Evolutionary conservation across 2,329 filamentous ascomycete genomes (phyloP).

Genomic region (Ophiostoma tasmaniense): DNA sequence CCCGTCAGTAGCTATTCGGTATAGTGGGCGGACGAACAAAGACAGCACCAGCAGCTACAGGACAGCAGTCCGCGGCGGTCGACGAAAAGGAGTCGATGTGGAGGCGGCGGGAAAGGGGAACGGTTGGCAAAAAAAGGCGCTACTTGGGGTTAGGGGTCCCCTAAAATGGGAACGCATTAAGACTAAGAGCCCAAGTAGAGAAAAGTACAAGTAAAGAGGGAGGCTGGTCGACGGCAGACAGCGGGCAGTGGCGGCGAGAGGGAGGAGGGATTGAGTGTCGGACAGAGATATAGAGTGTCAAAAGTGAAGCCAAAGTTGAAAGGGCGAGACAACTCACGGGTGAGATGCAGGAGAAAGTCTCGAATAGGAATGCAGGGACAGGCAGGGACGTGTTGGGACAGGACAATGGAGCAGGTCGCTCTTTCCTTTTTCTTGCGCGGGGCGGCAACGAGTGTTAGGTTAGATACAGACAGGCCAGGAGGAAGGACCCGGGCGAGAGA

Average conservation of each 20-base stretch:
- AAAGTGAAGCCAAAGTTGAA: neutral
- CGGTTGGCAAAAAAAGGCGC: conserved; percentile 16
- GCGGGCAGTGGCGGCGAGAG: neutral
- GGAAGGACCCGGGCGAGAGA: neutral
- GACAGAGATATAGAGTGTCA: neutral
- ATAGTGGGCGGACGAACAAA: neutral
- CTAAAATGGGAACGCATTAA: conserved; percentile 20
- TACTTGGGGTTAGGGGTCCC: conserved; percentile 20
- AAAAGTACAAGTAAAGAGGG: conserved; percentile 7
- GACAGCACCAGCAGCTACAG: neutral
- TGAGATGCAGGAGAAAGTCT: neutral
- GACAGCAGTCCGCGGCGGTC: neutral
- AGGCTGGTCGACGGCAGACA: neutral
- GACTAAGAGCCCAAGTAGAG: conserved; percentile 16
- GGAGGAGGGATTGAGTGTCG: neutral
- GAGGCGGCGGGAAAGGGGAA: conserved; percentile 21
- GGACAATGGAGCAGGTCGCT: conserved; percentile 14
- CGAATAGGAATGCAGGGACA: neutral
- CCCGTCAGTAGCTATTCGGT: neutral
- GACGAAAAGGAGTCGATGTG: conserved; percentile 18
- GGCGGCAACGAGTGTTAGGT: neutral
- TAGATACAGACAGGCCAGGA: neutral
- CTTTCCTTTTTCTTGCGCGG: conserved; percentile 10
- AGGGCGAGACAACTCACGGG: neutral
- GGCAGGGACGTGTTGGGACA: conserved; percentile 7